Conservation (phyloP, 345 rosid species). For the Anastatica hierochuntica region DNA sequence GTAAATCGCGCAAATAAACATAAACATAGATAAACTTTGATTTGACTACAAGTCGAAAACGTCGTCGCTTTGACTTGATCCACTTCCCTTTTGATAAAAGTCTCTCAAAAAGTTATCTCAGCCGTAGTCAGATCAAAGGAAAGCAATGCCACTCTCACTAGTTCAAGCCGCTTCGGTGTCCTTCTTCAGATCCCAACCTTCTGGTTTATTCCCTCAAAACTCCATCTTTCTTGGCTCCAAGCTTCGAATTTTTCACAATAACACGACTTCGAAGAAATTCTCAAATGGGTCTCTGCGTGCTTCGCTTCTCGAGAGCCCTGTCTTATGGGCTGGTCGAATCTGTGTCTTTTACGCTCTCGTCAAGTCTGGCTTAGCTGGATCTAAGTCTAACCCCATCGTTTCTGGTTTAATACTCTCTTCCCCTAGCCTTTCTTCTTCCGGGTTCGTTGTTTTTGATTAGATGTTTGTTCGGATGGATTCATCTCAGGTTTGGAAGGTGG, state of each 20-base stretch:
- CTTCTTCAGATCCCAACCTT: conserved; percentile 14
- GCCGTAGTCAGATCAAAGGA: conserved; percentile 12
- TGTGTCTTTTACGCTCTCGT: conserved; percentile 73
- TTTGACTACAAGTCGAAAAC: background rate
- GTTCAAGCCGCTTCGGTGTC: conserved; percentile 30
- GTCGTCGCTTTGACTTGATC: too few relatives aligned
- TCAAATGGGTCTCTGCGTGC: conserved; percentile 31
- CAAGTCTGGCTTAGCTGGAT: conserved; percentile 81
- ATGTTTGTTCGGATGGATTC: background rate
- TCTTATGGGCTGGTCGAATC: conserved; percentile 79
- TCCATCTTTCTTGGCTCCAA: conserved; percentile 29
- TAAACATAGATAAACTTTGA: too few relatives aligned
- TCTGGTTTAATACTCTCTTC: conserved; percentile 36
- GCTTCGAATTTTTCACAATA: conserved; percentile 1
- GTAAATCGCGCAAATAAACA: too few relatives aligned
- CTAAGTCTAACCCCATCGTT: conserved; percentile 65
- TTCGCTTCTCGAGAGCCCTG: conserved; percentile 61
- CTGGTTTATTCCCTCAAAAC: conserved; percentile 17
- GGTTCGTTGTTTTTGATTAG: background rate
- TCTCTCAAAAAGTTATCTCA: background rate
- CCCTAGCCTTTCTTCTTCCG: background rate
- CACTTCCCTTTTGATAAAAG: too few relatives aligned
- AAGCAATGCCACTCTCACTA: conserved; percentile 35
- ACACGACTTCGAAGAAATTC: conserved; percentile 16
- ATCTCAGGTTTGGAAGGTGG: conserved; percentile 39